Percentiles rank a stretch among this genome's conserved stretches.
phyloP scores from a whole-genome alignment of 345 rosid species.

The Citrus reticulata region DNA sequence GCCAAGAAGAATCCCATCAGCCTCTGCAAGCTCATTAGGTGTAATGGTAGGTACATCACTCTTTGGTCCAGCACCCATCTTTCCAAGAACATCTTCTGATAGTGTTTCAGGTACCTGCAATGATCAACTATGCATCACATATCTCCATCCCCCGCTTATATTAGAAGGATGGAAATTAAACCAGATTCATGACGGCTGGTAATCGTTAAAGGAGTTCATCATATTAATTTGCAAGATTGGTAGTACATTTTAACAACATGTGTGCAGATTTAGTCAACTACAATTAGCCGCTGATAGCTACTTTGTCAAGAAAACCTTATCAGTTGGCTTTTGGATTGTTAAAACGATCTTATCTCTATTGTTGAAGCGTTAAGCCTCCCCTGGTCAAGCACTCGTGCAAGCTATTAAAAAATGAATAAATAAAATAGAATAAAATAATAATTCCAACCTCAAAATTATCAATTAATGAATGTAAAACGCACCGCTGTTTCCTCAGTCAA shows the following conservation, averaged over 20 bases:
- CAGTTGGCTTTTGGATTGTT: background rate
- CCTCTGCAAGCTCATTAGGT: conserved; percentile 52
- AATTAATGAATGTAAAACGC: background rate
- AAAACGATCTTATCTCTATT: too few relatives aligned
- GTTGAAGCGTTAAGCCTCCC: background rate
- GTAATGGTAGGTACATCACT: conserved; percentile 51
- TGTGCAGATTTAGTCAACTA: background rate
- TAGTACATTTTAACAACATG: background rate
- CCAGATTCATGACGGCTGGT: too few relatives aligned
- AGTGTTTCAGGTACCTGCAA: conserved; percentile 62
- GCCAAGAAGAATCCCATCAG: conserved; percentile 61
- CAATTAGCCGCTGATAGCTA: background rate
- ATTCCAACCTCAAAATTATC: background rate
- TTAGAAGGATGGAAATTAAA: background rate
- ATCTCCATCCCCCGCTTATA: background rate
- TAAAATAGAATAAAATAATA: background rate
- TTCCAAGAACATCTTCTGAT: conserved; percentile 57
- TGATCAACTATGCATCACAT: background rate
- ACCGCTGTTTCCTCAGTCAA: background rate
- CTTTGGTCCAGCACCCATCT: conserved; percentile 69
- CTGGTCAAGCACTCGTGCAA: background rate
- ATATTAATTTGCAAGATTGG: background rate
- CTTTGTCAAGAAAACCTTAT: background rate
- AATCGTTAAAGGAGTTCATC: background rate
- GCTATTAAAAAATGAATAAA: too few relatives aligned